phyloP scores from a whole-genome alignment of 257 asterid genomes.

The Fraxinus americana region DNA sequence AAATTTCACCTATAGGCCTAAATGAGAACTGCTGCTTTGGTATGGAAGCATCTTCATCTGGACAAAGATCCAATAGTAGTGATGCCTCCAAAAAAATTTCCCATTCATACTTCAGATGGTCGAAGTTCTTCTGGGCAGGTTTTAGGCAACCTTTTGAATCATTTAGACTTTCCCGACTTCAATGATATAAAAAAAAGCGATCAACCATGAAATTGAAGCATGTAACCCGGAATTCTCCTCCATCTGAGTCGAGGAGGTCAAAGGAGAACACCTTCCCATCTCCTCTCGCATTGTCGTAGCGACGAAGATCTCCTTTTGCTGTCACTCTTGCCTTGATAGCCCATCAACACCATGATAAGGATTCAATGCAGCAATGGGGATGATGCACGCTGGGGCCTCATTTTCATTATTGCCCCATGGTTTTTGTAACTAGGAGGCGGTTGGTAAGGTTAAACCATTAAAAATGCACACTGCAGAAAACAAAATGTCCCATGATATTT shows the following conservation, averaged over 20 bases:
- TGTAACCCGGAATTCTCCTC: conserved; percentile 91
- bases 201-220: conserved; percentile 92
- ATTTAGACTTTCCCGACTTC: conserved; percentile 84
- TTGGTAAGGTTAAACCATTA: conserved; percentile 77
- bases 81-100: conserved; percentile 76
- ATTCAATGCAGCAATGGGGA: conserved; percentile 88
- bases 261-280: conserved; percentile 96
- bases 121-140: conserved; percentile 93
- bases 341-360: conserved; percentile 97
- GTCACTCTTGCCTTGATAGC: conserved; percentile 97
- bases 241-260: conserved; percentile 93
- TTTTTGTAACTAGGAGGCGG: conserved; percentile 86
- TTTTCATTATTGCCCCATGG: conserved; percentile 88
- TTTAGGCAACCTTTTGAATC: conserved; percentile 87
- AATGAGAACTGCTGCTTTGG: conserved; percentile 87
- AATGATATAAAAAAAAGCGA: conserved; percentile 68
- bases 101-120: conserved; percentile 96
- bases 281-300: conserved; percentile 91
- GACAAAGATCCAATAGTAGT: conserved; percentile 73
- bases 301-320: conserved; percentile 87
- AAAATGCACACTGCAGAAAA: background rate
- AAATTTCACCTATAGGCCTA: conserved; percentile 75
- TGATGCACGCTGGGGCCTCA: conserved; percentile 92
- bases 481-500: background rate
- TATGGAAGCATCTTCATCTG: conserved; percentile 84